Evolutionary conservation across 345 rosid species (phyloP).

Genomic region (Rhodomyrtus tomentosa): DNA sequence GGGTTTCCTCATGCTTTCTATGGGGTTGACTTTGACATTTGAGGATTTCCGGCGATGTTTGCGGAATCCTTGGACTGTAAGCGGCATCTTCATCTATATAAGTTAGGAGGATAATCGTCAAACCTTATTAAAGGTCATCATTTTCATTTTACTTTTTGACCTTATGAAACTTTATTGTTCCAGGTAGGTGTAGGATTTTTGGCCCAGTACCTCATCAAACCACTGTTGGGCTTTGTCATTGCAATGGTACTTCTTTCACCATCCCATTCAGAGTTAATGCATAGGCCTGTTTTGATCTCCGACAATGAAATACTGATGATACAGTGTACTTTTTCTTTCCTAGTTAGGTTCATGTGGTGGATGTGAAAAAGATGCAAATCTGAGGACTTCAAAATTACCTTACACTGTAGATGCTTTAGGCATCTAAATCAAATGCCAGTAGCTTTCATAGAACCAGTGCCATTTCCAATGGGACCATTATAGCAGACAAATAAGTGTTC

Average conservation of each 20-base stretch:
- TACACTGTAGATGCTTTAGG: neutral
- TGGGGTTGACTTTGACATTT: conserved; percentile 91
- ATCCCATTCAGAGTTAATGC: neutral
- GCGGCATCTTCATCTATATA: conserved; percentile 8
- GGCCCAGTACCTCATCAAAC: conserved; percentile 84
- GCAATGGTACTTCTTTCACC: conserved; percentile 49
- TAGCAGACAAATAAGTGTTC: neutral
- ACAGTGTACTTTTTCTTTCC: neutral
- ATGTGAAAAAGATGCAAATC: neutral
- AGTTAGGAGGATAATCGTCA: neutral
- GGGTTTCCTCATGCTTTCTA: conserved; percentile 96
- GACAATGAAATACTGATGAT: neutral
- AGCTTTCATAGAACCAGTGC: neutral
- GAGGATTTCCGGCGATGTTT: conserved; percentile 85
- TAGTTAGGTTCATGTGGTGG: neutral
- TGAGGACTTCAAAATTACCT: neutral
- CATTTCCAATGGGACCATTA: neutral
- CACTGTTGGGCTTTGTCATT: conserved; percentile 64
- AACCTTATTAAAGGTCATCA: neutral
- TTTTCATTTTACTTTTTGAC: neutral
- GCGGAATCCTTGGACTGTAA: conserved; percentile 97
- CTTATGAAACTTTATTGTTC: conserved; percentile 11
- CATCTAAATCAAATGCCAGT: neutral
- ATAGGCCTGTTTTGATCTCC: neutral
- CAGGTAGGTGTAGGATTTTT: conserved; percentile 98